Conservation (phyloP, 768 basidiomycete species). For the Trametes cingulata region DNA sequence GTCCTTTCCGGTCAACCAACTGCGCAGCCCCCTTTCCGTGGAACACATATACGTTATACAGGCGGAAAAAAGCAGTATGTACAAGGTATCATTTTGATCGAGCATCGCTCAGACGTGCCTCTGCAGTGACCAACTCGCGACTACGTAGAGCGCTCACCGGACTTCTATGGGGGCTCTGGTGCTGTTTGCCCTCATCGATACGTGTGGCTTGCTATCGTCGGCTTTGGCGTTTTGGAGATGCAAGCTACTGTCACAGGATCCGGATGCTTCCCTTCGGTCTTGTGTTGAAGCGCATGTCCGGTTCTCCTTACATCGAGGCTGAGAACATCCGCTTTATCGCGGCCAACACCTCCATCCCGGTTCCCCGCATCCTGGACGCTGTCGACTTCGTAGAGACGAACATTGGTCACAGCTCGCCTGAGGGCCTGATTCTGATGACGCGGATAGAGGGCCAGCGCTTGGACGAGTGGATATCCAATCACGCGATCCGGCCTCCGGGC, state of each 20-base stretch:
- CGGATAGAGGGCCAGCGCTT: conserved; percentile 9
- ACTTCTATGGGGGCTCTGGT: neutral
- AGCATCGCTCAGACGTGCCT: no score
- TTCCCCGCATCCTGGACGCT: conserved; percentile 18
- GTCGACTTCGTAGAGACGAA: no score
- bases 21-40: no score
- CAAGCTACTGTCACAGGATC: neutral
- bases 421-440: conserved; percentile 15
- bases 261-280: conserved; percentile 1
- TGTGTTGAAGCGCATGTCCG: neutral
- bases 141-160: neutral
- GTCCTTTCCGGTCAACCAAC: no score
- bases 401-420: no score
- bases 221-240: neutral
- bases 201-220: neutral
- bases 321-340: conserved; percentile 19
- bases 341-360: conserved; percentile 23
- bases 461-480: neutral
- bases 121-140: neutral
- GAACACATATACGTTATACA: no score
- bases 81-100: no score
- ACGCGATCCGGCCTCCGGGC: neutral
- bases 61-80: no score
- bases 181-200: neutral
- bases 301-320: neutral